phyloP scores from a whole-genome alignment of 2,329 filamentous ascomycete species.

The Fusarium protoensiforme region DNA sequence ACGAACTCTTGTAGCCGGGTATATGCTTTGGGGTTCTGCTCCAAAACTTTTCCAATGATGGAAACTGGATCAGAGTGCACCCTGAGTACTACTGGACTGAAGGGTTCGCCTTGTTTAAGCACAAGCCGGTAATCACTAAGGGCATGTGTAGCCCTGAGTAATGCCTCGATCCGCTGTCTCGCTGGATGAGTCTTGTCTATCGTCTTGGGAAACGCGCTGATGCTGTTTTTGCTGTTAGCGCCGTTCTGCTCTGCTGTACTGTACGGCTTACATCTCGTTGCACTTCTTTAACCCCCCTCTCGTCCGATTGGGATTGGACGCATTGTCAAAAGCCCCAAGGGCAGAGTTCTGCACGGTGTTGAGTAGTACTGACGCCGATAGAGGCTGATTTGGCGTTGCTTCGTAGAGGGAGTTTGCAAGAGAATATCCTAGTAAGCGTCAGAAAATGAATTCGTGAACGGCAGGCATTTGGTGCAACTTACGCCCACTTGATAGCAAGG shows the following conservation, averaged over 20 bases:
- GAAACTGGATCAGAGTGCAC: constrained; percentile 80
- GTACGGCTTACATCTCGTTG: constrained; percentile 72
- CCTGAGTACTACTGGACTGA: constrained; percentile 81
- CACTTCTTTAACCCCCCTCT: constrained; percentile 83
- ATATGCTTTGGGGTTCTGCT: constrained; percentile 80
- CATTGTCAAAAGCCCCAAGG: constrained; percentile 81
- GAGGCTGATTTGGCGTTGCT: constrained; percentile 58
- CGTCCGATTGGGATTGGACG: constrained; percentile 81
- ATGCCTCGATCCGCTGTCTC: constrained; percentile 66
- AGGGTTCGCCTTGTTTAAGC: constrained; percentile 82
- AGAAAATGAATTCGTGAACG: constrained; percentile 3
- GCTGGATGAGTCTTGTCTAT: constrained; percentile 64
- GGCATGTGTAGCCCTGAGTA: constrained; percentile 79
- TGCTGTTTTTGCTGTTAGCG: constrained; percentile 54
- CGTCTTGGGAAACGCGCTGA: constrained; percentile 71
- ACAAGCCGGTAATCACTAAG: constrained; percentile 82
- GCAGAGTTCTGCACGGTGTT: constrained; percentile 71
- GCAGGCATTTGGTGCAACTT: constrained; percentile 42
- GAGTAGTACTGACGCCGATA: constrained; percentile 64
- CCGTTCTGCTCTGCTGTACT: too few relatives aligned
- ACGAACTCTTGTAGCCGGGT: constrained; percentile 79
- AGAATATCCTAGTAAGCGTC: constrained; percentile 61
- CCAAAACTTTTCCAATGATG: constrained; percentile 77
- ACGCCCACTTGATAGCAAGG: constrained; percentile 71
- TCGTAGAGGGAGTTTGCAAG: constrained; percentile 73